Evolutionary conservation across 805 yeast species (phyloP), one percentile per base, ranked within the genome.

Genomic region (Debaryomyces tyrocola): DNA sequence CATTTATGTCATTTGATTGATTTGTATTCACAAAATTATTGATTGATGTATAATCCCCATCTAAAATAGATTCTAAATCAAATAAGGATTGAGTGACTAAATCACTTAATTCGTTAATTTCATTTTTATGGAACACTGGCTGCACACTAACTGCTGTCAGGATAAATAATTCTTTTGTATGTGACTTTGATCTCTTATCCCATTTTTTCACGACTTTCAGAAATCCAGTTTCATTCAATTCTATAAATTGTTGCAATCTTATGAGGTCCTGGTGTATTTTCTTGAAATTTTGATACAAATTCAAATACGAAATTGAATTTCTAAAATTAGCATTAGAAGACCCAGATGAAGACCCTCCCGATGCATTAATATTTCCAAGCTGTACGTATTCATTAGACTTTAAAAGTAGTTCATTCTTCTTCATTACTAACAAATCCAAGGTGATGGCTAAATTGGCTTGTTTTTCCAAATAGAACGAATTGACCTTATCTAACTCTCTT

Each of bases 101-200:
- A 63, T 94, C 99, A 60, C 90, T 86, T 56, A 94, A 74, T 53
- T 83, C 84, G 38, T 94, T 85, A 43, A 92, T 86, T 57, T 88
- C 92, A 52, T 87, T 85, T 51, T 95, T 81, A 59, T 94, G 96
- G 69, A 94, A 94, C 10, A 92, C 95, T 0, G 99, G 98, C 66
- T 94, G 99, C 5, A 94, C 96, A 50, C 89, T 90, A 11, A 94
- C 96, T 0, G 97, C 97, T 0, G 97, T 86, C 27, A 90, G 83
- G 41, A 94, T 75, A 62, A 91, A 94, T 43, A 94, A 75, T 62
- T 94, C 99, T 60, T 91, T 90, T 6, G 97, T 90, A 55, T 89
- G 96, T 2, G 96, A 88, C 59, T 92, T 90, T 18, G 97, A 90
- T 51, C 97, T 76, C 67, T 94, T 94, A 68, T 94, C 99, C 99